A percentile compares a stretch with the other conserved stretches of the same genome.
Evolutionary conservation across 2,329 filamentous ascomycete species (phyloP).

Genomic region (Grosmannia serpens): DNA sequence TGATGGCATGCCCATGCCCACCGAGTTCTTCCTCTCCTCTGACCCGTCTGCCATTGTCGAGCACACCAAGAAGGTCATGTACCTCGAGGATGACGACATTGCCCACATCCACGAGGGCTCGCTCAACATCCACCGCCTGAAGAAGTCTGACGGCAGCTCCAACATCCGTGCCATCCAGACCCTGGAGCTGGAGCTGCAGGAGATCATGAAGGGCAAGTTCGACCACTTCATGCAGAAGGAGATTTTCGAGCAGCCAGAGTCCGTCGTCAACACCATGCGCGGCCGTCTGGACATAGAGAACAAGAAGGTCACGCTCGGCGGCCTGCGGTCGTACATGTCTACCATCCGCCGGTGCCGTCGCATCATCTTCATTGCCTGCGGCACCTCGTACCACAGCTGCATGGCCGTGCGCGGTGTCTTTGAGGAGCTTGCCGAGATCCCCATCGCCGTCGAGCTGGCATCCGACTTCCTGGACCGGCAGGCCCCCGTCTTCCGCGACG

Average conservation of each 20-base stretch:
- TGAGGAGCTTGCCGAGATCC: conserved; percentile 95
- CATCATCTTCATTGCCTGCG: conserved; percentile 98
- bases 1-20: conserved; percentile 93
- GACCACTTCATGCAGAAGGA: conserved; percentile 99
- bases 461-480: conserved; percentile 97
- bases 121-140: conserved; percentile 95
- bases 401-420: conserved; percentile 98
- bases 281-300: conserved; percentile 89
- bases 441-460: conserved; percentile 90
- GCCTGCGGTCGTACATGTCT: conserved; percentile 87
- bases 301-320: conserved; percentile 91
- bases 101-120: conserved; percentile 98
- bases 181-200: conserved; percentile 94
- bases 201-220: conserved; percentile 99
- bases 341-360: conserved; percentile 94
- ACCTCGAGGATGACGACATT: conserved; percentile 98
- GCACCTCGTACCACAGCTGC: conserved; percentile 97
- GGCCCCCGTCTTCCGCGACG: conserved; percentile 96
- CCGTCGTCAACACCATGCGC: conserved; percentile 99
- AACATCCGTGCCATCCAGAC: conserved; percentile 98
- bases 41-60: conserved; percentile 97
- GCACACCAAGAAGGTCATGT: conserved; percentile 99
- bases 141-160: conserved; percentile 91
- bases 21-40: conserved; percentile 98
- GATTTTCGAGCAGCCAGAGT: conserved; percentile 99